Percentiles rank a stretch among this genome's conserved stretches.
phyloP scores from a whole-genome alignment of 2,329 filamentous ascomycete genomes.

The Meredithiella fracta region DNA sequence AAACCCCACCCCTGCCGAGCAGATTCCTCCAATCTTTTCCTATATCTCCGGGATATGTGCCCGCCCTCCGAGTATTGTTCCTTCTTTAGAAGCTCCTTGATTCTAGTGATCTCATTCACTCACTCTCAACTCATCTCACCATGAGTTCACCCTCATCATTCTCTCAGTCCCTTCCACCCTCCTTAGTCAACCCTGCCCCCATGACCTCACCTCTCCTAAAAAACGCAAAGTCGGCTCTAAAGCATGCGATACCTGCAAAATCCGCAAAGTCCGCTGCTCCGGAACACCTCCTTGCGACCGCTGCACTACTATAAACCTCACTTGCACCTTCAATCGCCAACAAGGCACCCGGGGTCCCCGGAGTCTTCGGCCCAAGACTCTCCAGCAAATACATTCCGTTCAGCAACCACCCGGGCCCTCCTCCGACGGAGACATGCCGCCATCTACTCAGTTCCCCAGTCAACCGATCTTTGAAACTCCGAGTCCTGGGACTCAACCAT shows the following conservation, averaged over 20 bases:
- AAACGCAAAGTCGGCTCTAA: slow-evolving; percentile 12
- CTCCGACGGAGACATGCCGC: background rate
- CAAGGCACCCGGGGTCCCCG: slow-evolving; percentile 30
- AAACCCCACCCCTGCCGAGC: background rate
- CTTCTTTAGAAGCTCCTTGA: background rate
- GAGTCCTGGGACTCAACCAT: background rate
- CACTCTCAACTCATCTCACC: background rate
- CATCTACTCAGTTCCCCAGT: background rate
- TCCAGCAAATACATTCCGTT: slow-evolving; percentile 24
- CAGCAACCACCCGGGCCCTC: background rate
- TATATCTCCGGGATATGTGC: background rate
- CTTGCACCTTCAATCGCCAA: slow-evolving; percentile 33
- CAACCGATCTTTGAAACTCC: background rate
- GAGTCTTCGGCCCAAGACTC: slow-evolving; percentile 28
- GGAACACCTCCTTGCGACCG: slow-evolving; percentile 30
- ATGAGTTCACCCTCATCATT: background rate
- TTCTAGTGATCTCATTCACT: background rate
- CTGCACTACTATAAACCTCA: slow-evolving; percentile 28
- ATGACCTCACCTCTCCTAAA: background rate
- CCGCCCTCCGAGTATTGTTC: too few relatives aligned
- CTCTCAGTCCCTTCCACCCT: background rate
- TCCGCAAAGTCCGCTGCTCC: slow-evolving; percentile 35
- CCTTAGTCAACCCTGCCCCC: background rate
- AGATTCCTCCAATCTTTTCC: background rate
- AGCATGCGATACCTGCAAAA: slow-evolving; percentile 36